These are phyloP conservation scores for Theobroma grandiflorum DNA, from an alignment of 441 rosid species.

Conservation along the genomic window DNA sequence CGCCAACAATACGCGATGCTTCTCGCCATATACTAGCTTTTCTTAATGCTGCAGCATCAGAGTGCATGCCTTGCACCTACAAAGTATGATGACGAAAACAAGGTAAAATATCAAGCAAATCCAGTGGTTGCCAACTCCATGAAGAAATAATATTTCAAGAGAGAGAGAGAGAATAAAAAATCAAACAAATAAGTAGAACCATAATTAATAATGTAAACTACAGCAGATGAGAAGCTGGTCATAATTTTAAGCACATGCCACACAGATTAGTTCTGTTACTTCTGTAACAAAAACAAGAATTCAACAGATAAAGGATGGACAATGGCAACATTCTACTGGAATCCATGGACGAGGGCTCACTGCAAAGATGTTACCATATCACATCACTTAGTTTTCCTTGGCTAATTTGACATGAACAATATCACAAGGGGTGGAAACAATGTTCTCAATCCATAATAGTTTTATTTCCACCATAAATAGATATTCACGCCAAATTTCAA, in stretches of 20 bases:
- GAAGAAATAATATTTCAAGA: background rate
- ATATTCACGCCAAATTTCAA: background rate
- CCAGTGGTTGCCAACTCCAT: background rate
- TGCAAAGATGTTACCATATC: background rate
- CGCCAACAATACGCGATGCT: slow-evolving; percentile 84
- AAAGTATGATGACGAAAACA: slow-evolving; percentile 11
- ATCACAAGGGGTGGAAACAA: background rate
- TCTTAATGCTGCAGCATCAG: slow-evolving; percentile 65
- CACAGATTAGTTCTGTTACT: background rate
- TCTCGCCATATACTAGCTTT: slow-evolving; percentile 87
- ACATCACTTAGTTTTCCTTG: background rate
- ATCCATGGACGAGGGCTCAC: background rate
- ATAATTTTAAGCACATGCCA: background rate
- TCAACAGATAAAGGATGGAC: background rate
- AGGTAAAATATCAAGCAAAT: slow-evolving; percentile 1
- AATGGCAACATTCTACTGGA: background rate
- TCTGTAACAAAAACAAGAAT: background rate
- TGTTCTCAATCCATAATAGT: background rate
- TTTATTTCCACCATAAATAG: background rate
- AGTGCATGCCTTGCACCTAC: slow-evolving; percentile 96
- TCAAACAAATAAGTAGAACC: background rate
- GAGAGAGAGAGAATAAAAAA: background rate
- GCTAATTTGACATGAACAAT: background rate
- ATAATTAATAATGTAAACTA: slow-evolving; percentile 12
- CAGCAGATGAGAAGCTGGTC: background rate